Percentiles rank a stretch among this genome's conserved stretches.
Conservation (phyloP, 148 eudicot genomes). For the Drosera capensis region DNA sequence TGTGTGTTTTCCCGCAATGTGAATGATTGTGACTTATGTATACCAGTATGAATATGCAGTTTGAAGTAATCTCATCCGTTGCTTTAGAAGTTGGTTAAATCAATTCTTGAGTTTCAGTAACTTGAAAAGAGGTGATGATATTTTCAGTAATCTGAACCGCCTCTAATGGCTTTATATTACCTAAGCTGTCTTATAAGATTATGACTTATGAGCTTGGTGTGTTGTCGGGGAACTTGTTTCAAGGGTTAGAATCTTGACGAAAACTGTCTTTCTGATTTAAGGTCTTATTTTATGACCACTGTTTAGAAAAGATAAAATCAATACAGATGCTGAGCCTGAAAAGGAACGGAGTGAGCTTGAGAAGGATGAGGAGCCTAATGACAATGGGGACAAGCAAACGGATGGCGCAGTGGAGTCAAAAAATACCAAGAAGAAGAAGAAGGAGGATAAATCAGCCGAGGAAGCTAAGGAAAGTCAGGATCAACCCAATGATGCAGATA, state of each 20-base stretch:
- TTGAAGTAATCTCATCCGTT: too few relatives aligned
- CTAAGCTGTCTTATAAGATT: too few relatives aligned
- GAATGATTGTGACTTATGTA: not conserved
- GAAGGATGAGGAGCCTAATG: not conserved
- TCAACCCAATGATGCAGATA: slow-evolving; percentile 30
- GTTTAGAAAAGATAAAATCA: not conserved
- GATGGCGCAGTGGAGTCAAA: not conserved
- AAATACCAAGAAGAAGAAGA: slow-evolving; percentile 38
- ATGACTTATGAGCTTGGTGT: too few relatives aligned
- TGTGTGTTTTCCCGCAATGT: not conserved
- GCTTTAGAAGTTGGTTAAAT: too few relatives aligned
- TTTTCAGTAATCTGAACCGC: too few relatives aligned
- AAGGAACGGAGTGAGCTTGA: not conserved
- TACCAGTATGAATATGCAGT: not conserved
- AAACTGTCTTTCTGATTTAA: not conserved
- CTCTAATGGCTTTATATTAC: too few relatives aligned
- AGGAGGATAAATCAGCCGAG: slow-evolving; percentile 67
- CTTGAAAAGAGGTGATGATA: too few relatives aligned
- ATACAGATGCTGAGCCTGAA: not conserved
- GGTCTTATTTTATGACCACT: not conserved
- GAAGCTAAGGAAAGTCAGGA: slow-evolving; percentile 53
- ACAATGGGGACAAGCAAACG: not conserved
- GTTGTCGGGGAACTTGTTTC: too few relatives aligned
- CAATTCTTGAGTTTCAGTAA: too few relatives aligned
- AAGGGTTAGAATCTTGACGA: too few relatives aligned